These are phyloP conservation scores for Dipodascopsis uninucleata DNA, from an alignment of 805 yeast species.

Conservation along the genomic window DNA sequence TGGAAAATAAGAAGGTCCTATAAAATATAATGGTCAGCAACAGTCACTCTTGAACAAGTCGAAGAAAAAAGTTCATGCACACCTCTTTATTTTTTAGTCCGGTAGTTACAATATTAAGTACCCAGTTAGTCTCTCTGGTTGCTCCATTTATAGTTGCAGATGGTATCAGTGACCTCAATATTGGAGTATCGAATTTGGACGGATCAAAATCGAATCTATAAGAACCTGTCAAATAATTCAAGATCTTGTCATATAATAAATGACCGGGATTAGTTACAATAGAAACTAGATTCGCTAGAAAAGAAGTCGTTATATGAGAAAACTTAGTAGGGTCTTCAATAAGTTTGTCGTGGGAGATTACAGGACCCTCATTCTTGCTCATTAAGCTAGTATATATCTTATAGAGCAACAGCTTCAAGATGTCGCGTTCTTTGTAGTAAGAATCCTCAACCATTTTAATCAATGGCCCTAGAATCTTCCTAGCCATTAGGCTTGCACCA, in stretches of 20 bases:
- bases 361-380: neutral
- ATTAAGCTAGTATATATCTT: constrained; percentile 35
- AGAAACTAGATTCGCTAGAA: constrained; percentile 54
- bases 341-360: neutral
- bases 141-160: constrained; percentile 10
- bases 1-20: constrained; percentile 11
- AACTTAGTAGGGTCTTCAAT: constrained; percentile 24
- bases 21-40: too few species aligned
- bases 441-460: constrained; percentile 31
- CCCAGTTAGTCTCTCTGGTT: constrained; percentile 13
- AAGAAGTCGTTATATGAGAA: constrained; percentile 51
- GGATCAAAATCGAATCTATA: neutral
- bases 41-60: neutral
- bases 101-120: constrained; percentile 5
- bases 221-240: constrained; percentile 9
- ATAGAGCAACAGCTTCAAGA: constrained; percentile 52
- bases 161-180: constrained; percentile 8
- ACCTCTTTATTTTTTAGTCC: constrained; percentile 11
- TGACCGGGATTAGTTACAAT: constrained; percentile 69
- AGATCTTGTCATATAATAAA: constrained; percentile 63
- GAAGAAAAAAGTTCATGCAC: neutral
- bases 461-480: neutral
- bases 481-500: constrained; percentile 2
- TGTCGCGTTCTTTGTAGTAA: constrained; percentile 52
- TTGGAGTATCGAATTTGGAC: constrained; percentile 7